Percentiles rank a stretch among this genome's conserved stretches.
phyloP scores from a whole-genome alignment of 176 grass and related monocot species.

The Saccharum officinarum region DNA sequence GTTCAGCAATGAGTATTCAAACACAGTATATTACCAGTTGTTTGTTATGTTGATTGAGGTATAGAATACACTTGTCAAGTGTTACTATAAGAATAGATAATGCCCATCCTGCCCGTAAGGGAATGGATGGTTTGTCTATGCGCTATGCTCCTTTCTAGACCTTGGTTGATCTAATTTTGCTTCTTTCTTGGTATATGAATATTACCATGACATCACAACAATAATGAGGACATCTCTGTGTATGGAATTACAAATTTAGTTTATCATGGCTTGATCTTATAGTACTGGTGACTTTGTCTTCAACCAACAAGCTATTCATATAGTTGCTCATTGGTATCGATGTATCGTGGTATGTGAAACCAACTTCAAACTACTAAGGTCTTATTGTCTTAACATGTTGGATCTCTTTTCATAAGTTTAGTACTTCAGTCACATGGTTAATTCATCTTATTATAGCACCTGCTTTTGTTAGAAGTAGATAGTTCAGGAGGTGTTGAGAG shows the following conservation, averaged over 20 bases:
- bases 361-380: neutral
- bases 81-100: neutral
- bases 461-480: neutral
- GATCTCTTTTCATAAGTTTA: neutral
- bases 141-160: neutral
- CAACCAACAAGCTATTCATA: neutral
- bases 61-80: neutral
- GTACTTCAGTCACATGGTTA: neutral
- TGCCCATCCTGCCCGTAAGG: neutral
- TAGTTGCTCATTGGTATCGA: neutral
- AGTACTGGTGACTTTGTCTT: neutral
- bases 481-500: neutral
- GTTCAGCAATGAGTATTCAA: neutral
- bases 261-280: neutral
- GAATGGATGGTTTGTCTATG: neutral
- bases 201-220: constrained; percentile 12
- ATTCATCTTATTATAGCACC: neutral
- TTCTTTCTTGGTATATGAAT: constrained; percentile 18
- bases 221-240: neutral
- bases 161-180: neutral
- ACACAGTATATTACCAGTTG: neutral
- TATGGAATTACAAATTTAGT: neutral
- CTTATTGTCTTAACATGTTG: neutral
- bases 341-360: neutral
- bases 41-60: constrained; percentile 3